Base-by-base conservation (phyloP, 495 filamentous ascomycete species). In the Podospora didyma region DNA sequence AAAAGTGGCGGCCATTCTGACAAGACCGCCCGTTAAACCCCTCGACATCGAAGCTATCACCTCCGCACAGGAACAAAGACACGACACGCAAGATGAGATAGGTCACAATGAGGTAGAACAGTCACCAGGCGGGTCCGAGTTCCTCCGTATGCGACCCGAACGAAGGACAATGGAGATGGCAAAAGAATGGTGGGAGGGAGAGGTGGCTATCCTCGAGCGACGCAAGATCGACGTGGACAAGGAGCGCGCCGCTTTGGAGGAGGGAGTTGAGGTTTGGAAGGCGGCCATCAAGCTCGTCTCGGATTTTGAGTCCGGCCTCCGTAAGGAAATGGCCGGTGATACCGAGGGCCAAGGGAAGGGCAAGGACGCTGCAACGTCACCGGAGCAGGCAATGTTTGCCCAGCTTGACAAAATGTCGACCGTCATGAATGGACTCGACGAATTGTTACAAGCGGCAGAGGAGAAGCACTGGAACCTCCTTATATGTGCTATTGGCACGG, bases 401-500 rank as follows among this genome's bases (percentile, higher is more conserved):
- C 79, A 86, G 44, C 66, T 85, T 21, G 68, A 70, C 35, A 77
- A 80, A 14, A 79, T 93, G 64, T 78, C 84, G 45, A 60, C 65
- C 7, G 82, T 82, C 19, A 78, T 87, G 39, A 49, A 57, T 3
- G 76, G 79, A 11, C 66, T 96, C n/a, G 82, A 87, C 51, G 71
- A 77, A 35, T 79, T 77, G 7, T 64, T 87, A n/a, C 77, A 80
- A 16, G 70, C 79, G 34, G 87, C 86, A 0, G 78, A 87, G 52
- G 77, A 80, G 3, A 81, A 80, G 53, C 81, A 84, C 7, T 98
- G 94, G 94, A 97, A 89, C 41, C 71, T 97, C 23, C 76, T 98
- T 22, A 82, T 96, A 21, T 93, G 88, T 55, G 92, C 89, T 55
- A 86, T 97, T 56, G 88, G 91, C 3, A 90, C 94, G 1, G 94